These are phyloP conservation scores for Pichia paraexigua DNA, from an alignment of 805 yeast species.

Conservation along the genomic window DNA sequence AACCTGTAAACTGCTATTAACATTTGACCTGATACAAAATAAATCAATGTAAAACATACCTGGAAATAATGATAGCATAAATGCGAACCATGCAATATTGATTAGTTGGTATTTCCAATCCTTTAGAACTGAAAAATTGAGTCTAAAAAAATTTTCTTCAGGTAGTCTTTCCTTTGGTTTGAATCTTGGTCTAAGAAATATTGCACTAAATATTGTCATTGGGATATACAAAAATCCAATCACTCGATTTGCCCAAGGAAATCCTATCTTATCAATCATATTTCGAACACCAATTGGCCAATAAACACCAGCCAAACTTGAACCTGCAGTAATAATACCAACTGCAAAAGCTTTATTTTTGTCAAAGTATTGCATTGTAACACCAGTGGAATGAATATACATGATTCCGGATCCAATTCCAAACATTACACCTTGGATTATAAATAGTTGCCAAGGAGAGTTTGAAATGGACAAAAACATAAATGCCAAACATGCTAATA, in stretches of 20 bases:
- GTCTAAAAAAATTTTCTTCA: slow-evolving; percentile 26
- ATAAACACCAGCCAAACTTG: slow-evolving; percentile 43
- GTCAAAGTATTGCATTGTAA: slow-evolving; percentile 61
- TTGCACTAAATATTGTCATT: slow-evolving; percentile 17
- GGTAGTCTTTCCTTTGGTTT: slow-evolving; percentile 30
- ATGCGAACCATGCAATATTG: slow-evolving; percentile 32
- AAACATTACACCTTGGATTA: slow-evolving; percentile 60
- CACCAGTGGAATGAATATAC: slow-evolving; percentile 49
- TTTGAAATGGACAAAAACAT: slow-evolving; percentile 51
- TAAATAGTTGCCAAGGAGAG: slow-evolving; percentile 55
- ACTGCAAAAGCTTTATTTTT: slow-evolving; percentile 47
- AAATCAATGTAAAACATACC: slow-evolving; percentile 51
- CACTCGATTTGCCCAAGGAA: slow-evolving; percentile 44
- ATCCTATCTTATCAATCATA: slow-evolving; percentile 31
- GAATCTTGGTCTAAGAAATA: slow-evolving; percentile 24
- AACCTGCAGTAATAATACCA: slow-evolving; percentile 40
- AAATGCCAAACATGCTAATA: slow-evolving; percentile 36
- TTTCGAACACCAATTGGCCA: slow-evolving; percentile 42
- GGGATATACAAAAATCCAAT: slow-evolving; percentile 34
- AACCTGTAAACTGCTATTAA: slow-evolving; percentile 41
- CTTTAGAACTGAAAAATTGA: slow-evolving; percentile 32
- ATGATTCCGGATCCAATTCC: slow-evolving; percentile 51
- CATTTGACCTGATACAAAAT: slow-evolving; percentile 44
- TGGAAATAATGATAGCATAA: slow-evolving; percentile 29
- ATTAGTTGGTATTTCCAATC: slow-evolving; percentile 32